phyloP scores from a whole-genome alignment of 345 rosid species.

The Turnera subulata region DNA sequence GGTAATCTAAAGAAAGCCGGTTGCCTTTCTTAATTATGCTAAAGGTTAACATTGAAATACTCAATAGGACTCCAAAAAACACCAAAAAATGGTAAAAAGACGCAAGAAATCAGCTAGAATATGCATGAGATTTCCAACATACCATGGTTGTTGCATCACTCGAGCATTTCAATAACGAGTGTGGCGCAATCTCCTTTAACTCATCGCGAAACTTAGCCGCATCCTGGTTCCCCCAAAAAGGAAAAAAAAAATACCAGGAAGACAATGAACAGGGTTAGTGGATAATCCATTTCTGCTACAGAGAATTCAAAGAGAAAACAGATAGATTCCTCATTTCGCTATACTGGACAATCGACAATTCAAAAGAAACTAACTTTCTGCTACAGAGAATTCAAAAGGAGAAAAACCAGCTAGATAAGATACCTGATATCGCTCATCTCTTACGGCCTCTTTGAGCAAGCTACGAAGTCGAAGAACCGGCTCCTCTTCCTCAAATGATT shows the following conservation, averaged over 20 bases:
- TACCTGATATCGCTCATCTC: slow-evolving; percentile 63
- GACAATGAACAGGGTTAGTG: not conserved
- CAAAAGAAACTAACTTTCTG: too few relatives aligned
- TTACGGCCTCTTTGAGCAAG: slow-evolving; percentile 49
- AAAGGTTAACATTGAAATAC: not conserved
- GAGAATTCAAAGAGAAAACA: too few relatives aligned
- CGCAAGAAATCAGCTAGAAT: not conserved
- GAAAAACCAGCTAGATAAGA: too few relatives aligned
- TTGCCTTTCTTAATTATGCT: too few relatives aligned
- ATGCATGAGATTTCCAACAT: slow-evolving; percentile 15
- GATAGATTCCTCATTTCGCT: too few relatives aligned
- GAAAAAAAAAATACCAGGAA: not conserved
- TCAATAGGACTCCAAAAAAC: not conserved
- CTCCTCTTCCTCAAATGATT: slow-evolving; percentile 60
- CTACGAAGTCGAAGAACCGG: slow-evolving; percentile 51
- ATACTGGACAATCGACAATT: too few relatives aligned
- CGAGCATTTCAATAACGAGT: slow-evolving; percentile 55
- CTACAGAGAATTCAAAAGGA: too few relatives aligned
- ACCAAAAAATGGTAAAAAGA: slow-evolving; percentile 8
- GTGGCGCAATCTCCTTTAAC: slow-evolving; percentile 60
- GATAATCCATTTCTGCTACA: too few relatives aligned
- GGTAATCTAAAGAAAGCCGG: too few relatives aligned
- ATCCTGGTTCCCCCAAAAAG: slow-evolving; percentile 38
- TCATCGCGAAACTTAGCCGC: slow-evolving; percentile 52
- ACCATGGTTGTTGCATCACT: slow-evolving; percentile 78